Conservation (phyloP, 2,329 filamentous ascomycete genomes). For the Beauveria brongniartii region DNA sequence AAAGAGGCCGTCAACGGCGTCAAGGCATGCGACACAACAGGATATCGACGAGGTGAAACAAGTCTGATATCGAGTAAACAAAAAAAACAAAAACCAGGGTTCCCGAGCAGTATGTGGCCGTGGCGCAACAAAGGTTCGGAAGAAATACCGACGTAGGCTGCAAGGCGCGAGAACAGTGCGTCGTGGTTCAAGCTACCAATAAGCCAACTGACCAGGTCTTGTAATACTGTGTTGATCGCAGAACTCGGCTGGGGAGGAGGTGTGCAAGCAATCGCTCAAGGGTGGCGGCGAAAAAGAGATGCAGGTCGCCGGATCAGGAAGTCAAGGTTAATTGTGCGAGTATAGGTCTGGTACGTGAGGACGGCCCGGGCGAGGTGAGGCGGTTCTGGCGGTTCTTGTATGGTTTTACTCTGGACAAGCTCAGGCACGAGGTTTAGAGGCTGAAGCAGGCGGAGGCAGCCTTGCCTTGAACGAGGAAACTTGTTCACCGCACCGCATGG, state of each 20-base stretch:
- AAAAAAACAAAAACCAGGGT: background rate
- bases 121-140: background rate
- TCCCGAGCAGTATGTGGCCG: background rate
- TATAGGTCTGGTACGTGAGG: background rate
- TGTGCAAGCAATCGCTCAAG: background rate
- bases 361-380: background rate
- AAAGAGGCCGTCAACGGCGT: background rate
- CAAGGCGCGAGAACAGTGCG: background rate
- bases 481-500: background rate
- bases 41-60: background rate
- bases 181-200: background rate
- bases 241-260: background rate
- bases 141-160: conserved; percentile 1
- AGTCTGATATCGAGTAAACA: background rate
- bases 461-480: background rate
- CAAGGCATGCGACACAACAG: background rate
- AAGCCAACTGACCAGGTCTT: background rate
- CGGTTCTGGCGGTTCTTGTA: background rate
- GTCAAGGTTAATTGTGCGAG: conserved; percentile 3
- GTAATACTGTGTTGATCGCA: background rate
- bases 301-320: conserved; percentile 7
- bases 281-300: background rate
- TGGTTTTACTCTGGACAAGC: background rate
- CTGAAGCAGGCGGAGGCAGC: background rate
- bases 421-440: background rate